These are phyloP conservation scores for maize (Zea mays) DNA, from an alignment of 176 grass and related monocot genomes.

Conservation along the genomic window Zm-B73-REFERENCE-NAM-5.0 NC_050102.1:177122501-177123000, in stretches of 20 bases:
- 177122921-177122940: constrained; percentile 46
- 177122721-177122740: neutral
- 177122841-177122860: constrained; percentile 46
- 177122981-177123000: constrained; percentile 58
- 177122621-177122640: neutral
- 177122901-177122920: constrained; percentile 32
- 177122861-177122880: constrained; percentile 36
- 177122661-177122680: neutral
- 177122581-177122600: neutral
- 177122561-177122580: too few species aligned
- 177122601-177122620: neutral
- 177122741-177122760: constrained; percentile 24
- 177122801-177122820: constrained; percentile 42
- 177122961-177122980: constrained; percentile 65
- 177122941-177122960: constrained; percentile 68
- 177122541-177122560: too few species aligned
- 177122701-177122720: neutral
- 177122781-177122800: neutral
- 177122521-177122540: too few species aligned
- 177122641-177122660: neutral
- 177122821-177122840: constrained; percentile 29
- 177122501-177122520: too few species aligned
- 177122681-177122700: neutral
- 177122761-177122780: constrained; percentile 6
- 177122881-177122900: neutral